phyloP scores from a whole-genome alignment of 192 early-diverging fungal species.

The Haplosporangium gracile region DNA sequence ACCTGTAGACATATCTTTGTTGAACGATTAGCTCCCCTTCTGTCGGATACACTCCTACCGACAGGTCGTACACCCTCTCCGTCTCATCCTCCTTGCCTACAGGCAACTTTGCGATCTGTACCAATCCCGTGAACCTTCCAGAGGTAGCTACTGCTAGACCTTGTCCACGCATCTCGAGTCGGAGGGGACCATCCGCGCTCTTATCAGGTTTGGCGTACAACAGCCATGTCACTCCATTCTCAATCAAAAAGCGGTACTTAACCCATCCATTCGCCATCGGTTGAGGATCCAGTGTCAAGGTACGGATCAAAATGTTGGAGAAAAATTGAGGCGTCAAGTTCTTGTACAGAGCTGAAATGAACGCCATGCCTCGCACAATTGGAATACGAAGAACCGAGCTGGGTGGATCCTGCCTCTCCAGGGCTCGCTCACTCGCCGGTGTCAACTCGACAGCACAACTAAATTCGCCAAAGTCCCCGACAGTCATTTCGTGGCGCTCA shows the following conservation, averaged over 20 bases:
- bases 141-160: slow-evolving; percentile 16
- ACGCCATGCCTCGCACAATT: slow-evolving; percentile 49
- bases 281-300: slow-evolving; percentile 1
- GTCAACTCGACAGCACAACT: slow-evolving; percentile 24
- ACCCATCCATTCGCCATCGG: slow-evolving; percentile 30
- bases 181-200: not conserved
- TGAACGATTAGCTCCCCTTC: slow-evolving; percentile 22
- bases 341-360: slow-evolving; percentile 32
- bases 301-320: slow-evolving; percentile 40
- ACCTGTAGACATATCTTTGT: slow-evolving; percentile 22
- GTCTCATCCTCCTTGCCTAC: slow-evolving; percentile 21
- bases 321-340: slow-evolving; percentile 39
- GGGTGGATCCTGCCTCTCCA: not conserved
- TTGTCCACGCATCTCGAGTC: slow-evolving; percentile 8
- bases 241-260: slow-evolving; percentile 49
- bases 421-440: slow-evolving; percentile 4
- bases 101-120: slow-evolving; percentile 53
- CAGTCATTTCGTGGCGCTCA: slow-evolving; percentile 30
- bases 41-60: slow-evolving; percentile 38
- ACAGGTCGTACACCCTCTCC: slow-evolving; percentile 30
- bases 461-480: slow-evolving; percentile 51
- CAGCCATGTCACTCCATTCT: slow-evolving; percentile 44
- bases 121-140: slow-evolving; percentile 40
- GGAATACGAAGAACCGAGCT: slow-evolving; percentile 28
- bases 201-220: slow-evolving; percentile 35